Evolutionary conservation across 78 protist species (phyloP).

Genomic region (Polysphondylium violaceum): DNA sequence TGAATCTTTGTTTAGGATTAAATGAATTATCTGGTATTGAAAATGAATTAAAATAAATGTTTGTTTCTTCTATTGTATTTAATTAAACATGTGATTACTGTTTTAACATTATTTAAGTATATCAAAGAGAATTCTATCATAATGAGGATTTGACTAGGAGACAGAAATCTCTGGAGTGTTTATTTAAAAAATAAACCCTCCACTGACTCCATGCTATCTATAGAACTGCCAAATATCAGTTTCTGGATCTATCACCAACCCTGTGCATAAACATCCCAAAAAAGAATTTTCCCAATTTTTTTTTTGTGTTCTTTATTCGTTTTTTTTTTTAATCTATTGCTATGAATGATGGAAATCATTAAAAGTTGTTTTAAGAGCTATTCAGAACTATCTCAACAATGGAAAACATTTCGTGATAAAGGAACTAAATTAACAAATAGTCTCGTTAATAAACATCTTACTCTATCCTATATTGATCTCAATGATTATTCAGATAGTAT

Average conservation of each 20-base stretch:
- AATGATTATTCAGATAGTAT: neutral
- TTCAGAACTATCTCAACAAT: constrained; percentile 55
- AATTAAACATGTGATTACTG: neutral
- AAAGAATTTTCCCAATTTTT: no score
- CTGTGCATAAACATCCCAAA: no score
- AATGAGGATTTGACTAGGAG: no score
- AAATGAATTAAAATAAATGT: constrained; percentile 23
- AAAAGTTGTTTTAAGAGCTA: constrained; percentile 11
- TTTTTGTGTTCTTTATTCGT: no score
- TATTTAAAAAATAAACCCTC: neutral
- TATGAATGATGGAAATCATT: no score
- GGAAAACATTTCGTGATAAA: constrained; percentile 60
- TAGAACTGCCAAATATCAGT: neutral
- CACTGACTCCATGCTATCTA: neutral
- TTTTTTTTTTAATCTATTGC: no score
- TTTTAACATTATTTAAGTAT: neutral
- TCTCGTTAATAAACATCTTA: constrained; percentile 34
- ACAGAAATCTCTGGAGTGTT: neutral
- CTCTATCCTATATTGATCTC: constrained; percentile 2
- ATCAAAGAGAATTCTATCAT: neutral
- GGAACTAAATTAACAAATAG: constrained; percentile 34
- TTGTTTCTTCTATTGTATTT: no score
- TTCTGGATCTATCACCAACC: neutral
- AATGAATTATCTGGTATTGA: constrained; percentile 73
- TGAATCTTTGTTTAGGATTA: constrained; percentile 82